Evolutionary conservation across 2,329 filamentous ascomycete species (phyloP).

Genomic region (Colletotrichum acutatum): DNA sequence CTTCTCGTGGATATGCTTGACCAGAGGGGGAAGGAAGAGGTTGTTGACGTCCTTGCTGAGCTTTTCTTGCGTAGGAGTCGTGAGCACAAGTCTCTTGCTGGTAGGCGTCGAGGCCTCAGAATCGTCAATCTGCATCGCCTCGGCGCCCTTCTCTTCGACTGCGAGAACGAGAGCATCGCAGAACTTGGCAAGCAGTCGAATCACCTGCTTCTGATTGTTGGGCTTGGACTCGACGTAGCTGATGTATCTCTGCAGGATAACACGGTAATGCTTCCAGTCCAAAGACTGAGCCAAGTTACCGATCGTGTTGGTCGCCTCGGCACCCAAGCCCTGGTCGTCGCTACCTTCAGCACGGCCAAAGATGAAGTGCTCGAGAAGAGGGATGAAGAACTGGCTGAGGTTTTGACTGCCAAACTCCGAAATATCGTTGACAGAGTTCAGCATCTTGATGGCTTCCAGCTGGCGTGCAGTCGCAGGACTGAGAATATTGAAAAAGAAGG

Average conservation of each 20-base stretch:
- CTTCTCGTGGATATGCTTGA: constrained; percentile 91
- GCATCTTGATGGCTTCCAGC: constrained; percentile 81
- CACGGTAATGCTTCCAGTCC: constrained; percentile 91
- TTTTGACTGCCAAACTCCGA: constrained; percentile 79
- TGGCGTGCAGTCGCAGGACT: constrained; percentile 91
- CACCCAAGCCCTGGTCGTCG: constrained; percentile 87
- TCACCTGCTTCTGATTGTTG: constrained; percentile 85
- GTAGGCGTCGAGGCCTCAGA: constrained; percentile 35
- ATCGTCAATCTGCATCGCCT: constrained; percentile 57
- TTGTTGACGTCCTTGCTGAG: constrained; percentile 77
- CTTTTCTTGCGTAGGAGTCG: constrained; percentile 74
- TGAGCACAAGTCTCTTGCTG: constrained; percentile 65
- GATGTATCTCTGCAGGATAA: constrained; percentile 85
- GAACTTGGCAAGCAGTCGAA: constrained; percentile 83
- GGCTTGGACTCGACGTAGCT: constrained; percentile 83
- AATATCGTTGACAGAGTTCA: constrained; percentile 75
- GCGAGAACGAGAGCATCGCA: constrained; percentile 79
- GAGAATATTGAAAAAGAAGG: constrained; percentile 93
- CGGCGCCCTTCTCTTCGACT: constrained; percentile 47
- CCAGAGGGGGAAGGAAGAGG: constrained; percentile 81
- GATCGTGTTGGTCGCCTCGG: constrained; percentile 86
- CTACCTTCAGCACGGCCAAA: constrained; percentile 79
- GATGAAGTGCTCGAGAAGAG: constrained; percentile 92
- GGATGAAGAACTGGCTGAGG: constrained; percentile 87
- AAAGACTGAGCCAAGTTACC: constrained; percentile 79